These are phyloP conservation scores for Mortierella sp. DNA, from an alignment of 371 early-diverging fungal species.

Conservation along the genomic window DNA sequence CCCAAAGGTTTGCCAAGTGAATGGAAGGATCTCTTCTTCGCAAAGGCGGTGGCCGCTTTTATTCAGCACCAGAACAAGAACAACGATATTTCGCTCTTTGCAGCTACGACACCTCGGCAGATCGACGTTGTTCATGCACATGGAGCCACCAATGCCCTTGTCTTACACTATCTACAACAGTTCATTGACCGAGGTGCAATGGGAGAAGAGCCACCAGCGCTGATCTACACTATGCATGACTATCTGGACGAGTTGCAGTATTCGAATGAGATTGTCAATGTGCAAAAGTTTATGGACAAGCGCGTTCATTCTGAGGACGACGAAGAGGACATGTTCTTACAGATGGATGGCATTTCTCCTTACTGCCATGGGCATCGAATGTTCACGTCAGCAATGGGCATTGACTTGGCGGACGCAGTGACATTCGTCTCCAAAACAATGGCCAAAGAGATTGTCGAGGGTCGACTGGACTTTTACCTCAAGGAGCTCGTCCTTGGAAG, in stretches of 20 bases:
- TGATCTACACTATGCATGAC: constrained; percentile 75
- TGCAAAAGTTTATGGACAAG: constrained; percentile 60
- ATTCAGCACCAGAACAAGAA: constrained; percentile 61
- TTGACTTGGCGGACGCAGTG: constrained; percentile 65
- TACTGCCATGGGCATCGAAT: constrained; percentile 64
- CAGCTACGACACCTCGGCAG: constrained; percentile 46
- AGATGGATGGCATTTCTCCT: constrained; percentile 49
- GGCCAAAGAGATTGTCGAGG: constrained; percentile 71
- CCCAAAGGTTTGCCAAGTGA: constrained; percentile 66
- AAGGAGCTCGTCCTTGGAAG: constrained; percentile 71
- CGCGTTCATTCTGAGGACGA: constrained; percentile 37
- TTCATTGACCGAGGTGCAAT: constrained; percentile 41
- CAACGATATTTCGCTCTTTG: constrained; percentile 67
- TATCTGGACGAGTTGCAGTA: constrained; percentile 71
- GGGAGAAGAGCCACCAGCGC: constrained; percentile 62
- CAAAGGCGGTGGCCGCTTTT: constrained; percentile 68
- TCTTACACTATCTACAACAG: constrained; percentile 60
- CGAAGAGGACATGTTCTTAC: constrained; percentile 46
- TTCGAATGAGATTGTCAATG: constrained; percentile 61
- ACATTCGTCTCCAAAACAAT: constrained; percentile 70
- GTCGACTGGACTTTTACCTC: constrained; percentile 65
- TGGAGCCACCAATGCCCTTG: constrained; percentile 71
- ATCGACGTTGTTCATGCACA: constrained; percentile 73
- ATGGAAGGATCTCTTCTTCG: constrained; percentile 73
- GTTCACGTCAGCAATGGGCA: constrained; percentile 68